Base-by-base conservation (phyloP, 345 rosid species). In the Passiflora organensis region DNA sequence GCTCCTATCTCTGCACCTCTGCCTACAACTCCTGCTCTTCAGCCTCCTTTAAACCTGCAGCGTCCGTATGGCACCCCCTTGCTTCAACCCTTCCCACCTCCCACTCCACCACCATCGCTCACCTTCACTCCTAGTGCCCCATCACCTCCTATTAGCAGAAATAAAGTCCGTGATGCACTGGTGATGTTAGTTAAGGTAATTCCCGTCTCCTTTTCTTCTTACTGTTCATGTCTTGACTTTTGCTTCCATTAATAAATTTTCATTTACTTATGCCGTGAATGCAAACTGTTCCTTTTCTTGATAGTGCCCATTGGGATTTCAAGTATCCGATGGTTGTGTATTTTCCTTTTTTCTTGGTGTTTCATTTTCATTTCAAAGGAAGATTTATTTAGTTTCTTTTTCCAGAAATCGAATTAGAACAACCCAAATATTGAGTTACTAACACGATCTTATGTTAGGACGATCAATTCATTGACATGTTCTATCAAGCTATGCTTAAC, bases 51-150 rank as follows among this genome's bases (percentile, higher is more conserved):
- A 53, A 80, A 60, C 70, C 58, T 72, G 69, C 86, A 74, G 61
- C 84, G 80, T 18, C 82, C 83, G 5, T 73, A 80, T 58, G 85
- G 88, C 51, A 60, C 80, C 32, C 87, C 85, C 52, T 25, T 85
- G 76, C 88, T 80, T 71, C 83, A 85, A 68, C 88, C 87, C 28
- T 82, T 85, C 56, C 85, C 87, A 43, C 88, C 93, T 25, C 83
- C 88, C 22, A 62, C 62, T 45, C 85, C 85, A 63, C 80, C 91
- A 16, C 74, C 75, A 19, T 78, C 87, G 56, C 82, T 85, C 24
- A 72, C 86, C 41, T 86, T n/a, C n/a, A n/a, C 85, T 28, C 55
- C 71, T 14, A 21, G 71, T 45, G 43, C 62, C 15, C 11, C 60
- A 54, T 47, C 47, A 54, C 63, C 74, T 57, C 19, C 72, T 37